These are phyloP conservation scores for Micromonas pusilla DNA, from an alignment of 139 green algal genomes.

Conservation along the genomic window DNA sequence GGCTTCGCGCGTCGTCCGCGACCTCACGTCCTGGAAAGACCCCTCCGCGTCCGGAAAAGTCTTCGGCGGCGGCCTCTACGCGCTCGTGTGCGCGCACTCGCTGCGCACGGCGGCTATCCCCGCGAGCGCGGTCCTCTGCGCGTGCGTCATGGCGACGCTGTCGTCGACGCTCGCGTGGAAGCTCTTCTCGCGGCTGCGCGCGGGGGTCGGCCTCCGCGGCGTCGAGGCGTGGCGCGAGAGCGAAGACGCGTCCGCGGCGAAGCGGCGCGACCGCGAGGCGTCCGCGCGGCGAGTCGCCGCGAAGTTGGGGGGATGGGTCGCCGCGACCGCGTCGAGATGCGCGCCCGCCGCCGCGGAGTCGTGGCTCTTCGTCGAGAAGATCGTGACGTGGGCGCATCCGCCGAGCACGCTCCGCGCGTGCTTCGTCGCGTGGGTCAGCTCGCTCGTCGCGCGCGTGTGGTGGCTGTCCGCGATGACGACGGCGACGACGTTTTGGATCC, in stretches of 20 bases:
- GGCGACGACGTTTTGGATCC: background rate
- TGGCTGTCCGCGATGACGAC: background rate
- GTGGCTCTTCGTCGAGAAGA: background rate
- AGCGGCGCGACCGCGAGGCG: background rate
- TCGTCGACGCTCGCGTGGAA: background rate
- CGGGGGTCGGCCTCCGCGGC: background rate
- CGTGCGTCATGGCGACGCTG: too few species aligned
- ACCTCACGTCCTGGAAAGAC: too few species aligned
- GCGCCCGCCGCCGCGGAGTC: background rate
- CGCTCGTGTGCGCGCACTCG: too few species aligned
- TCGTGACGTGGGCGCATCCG: background rate
- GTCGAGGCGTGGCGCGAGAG: background rate
- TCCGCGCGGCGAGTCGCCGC: background rate
- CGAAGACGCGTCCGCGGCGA: background rate
- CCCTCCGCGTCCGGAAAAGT: too few species aligned
- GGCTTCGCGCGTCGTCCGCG: too few species aligned
- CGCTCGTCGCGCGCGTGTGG: background rate
- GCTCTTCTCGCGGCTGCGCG: background rate
- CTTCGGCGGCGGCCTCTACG: too few species aligned
- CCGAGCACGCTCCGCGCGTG: background rate
- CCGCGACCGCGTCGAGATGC: background rate
- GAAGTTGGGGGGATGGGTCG: background rate
- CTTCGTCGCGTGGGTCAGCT: background rate
- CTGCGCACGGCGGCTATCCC: too few species aligned
- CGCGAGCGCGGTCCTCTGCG: too few species aligned